Evolutionary conservation across 768 basidiomycete species (phyloP).

Genomic region (Pulveroboletus ravenelii): DNA sequence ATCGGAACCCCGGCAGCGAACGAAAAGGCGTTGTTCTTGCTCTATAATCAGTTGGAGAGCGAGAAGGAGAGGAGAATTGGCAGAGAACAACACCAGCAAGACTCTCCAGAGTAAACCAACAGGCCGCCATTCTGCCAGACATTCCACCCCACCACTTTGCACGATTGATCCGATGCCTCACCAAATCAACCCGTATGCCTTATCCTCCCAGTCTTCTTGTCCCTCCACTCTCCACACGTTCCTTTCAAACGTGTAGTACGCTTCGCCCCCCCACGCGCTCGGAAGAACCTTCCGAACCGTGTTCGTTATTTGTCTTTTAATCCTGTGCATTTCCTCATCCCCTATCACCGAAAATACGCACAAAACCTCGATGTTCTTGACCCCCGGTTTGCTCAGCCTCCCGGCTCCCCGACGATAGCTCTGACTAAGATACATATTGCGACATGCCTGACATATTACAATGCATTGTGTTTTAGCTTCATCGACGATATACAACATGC

Average conservation of each 20-base stretch:
- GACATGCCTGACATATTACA: slow-evolving; percentile 31
- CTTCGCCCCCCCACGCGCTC: slow-evolving; percentile 10
- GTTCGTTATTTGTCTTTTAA: slow-evolving; percentile 21
- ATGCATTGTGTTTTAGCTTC: slow-evolving; percentile 29
- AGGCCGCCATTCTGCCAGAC: background rate
- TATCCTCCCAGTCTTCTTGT: slow-evolving; percentile 27
- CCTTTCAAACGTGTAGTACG: slow-evolving; percentile 3
- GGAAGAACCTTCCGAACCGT: slow-evolving; percentile 7
- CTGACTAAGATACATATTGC: slow-evolving; percentile 23
- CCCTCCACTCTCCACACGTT: slow-evolving; percentile 14
- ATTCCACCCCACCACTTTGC: slow-evolving; percentile 6
- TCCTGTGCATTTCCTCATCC: slow-evolving; percentile 20
- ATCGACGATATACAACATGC: slow-evolving; percentile 24
- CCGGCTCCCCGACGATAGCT: slow-evolving; percentile 17
- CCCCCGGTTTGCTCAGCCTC: slow-evolving; percentile 17
- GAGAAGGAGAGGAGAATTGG: slow-evolving; percentile 94
- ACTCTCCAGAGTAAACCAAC: slow-evolving; percentile 45
- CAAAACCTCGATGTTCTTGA: slow-evolving; percentile 27
- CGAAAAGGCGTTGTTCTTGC: slow-evolving; percentile 94
- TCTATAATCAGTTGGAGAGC: slow-evolving; percentile 95
- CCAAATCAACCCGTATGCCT: slow-evolving; percentile 22
- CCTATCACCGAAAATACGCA: slow-evolving; percentile 22
- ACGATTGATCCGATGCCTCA: slow-evolving; percentile 15
- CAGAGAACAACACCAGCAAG: slow-evolving; percentile 75
- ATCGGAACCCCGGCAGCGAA: slow-evolving; percentile 94